These are phyloP conservation scores for Polyplosphaeria fusca DNA, from an alignment of 495 filamentous ascomycete species.

Conservation along the genomic window DNA sequence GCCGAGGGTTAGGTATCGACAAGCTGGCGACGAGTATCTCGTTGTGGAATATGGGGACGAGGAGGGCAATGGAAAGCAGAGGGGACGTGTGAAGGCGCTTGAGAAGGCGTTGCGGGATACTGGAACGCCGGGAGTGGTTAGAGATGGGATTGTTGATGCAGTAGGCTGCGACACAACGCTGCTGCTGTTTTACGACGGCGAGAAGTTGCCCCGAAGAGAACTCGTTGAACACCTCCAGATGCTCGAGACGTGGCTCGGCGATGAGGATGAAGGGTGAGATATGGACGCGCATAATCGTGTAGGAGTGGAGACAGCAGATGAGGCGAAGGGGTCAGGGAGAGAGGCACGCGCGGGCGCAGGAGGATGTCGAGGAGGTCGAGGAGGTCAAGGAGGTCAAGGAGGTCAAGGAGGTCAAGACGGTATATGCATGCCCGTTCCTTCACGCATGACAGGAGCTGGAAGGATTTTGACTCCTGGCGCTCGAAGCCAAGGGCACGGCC, in stretches of 20 bases:
- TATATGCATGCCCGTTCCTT: not conserved
- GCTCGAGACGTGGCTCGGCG: conserved; percentile 39
- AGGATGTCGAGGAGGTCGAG: conserved; percentile 49
- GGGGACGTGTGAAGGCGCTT: conserved; percentile 50
- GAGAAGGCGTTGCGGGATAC: conserved; percentile 43
- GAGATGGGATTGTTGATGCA: conserved; percentile 45
- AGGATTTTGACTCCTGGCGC: too few relatives aligned
- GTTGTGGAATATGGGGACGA: conserved; percentile 55
- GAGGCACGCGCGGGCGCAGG: conserved; percentile 46
- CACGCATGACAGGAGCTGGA: too few relatives aligned
- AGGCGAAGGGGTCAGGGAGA: conserved; percentile 45
- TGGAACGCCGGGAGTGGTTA: conserved; percentile 40
- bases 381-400: conserved; percentile 45
- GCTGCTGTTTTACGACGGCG: conserved; percentile 49
- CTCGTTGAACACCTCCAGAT: conserved; percentile 36
- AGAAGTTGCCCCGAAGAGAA: conserved; percentile 41
- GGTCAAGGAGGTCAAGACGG: conserved; percentile 17
- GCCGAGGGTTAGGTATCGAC: conserved; percentile 49
- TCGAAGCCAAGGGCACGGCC: too few relatives aligned
- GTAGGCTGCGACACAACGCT: conserved; percentile 51
- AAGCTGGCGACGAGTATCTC: conserved; percentile 54
- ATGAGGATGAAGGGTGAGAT: conserved; percentile 49
- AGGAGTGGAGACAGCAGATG: conserved; percentile 42
- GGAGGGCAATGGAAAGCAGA: conserved; percentile 50
- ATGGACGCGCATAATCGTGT: conserved; percentile 53